These are phyloP conservation scores for Hirsutella minnesotensis DNA, from an alignment of 2,329 filamentous ascomycete species.

Conservation along the genomic window DNA sequence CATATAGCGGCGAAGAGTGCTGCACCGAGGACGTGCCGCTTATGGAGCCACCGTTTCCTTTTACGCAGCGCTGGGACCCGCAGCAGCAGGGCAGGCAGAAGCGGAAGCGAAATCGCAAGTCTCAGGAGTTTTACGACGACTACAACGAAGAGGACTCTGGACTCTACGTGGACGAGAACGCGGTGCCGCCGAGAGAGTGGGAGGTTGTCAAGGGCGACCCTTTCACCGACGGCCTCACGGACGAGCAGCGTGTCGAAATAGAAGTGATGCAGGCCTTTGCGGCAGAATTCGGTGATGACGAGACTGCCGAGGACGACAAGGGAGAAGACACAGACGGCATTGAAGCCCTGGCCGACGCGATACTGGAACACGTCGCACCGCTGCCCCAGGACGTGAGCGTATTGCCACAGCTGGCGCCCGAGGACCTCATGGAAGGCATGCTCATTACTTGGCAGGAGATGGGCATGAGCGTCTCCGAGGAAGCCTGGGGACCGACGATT, in stretches of 20 bases:
- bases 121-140: conserved; percentile 21
- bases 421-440: conserved; percentile 43
- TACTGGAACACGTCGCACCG: conserved; percentile 37
- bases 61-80: conserved; percentile 78
- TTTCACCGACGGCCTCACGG: neutral
- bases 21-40: conserved; percentile 56
- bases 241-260: no score
- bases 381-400: conserved; percentile 44
- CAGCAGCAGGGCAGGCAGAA: conserved; percentile 43
- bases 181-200: neutral
- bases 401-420: conserved; percentile 37
- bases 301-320: no score
- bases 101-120: conserved; percentile 37
- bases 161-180: conserved; percentile 18
- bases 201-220: neutral
- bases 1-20: conserved; percentile 45
- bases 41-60: conserved; percentile 76
- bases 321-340: conserved; percentile 3
- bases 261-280: no score
- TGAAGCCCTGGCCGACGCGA: neutral
- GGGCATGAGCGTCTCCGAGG: conserved; percentile 45
- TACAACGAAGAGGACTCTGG: conserved; percentile 17
- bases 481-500: conserved; percentile 56
- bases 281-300: no score
- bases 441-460: conserved; percentile 59